These are phyloP conservation scores for Xylariaceae sp. DNA, from an alignment of 2,329 filamentous ascomycete genomes.

Conservation along the genomic window DNA sequence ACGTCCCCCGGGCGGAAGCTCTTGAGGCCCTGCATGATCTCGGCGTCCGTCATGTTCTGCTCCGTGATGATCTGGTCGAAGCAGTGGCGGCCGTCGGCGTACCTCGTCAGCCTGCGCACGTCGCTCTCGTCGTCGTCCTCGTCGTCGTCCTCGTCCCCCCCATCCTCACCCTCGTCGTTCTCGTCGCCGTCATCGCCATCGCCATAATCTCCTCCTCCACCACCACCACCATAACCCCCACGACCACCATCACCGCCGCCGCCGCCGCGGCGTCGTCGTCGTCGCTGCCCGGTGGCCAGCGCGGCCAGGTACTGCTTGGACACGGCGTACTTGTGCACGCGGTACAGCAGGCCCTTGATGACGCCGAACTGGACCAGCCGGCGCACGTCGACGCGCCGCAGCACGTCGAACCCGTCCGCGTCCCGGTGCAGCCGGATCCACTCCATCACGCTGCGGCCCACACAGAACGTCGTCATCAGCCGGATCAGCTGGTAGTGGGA, in stretches of 20 bases:
- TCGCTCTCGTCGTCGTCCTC: constrained; percentile 16
- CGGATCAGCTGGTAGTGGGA: constrained; percentile 65
- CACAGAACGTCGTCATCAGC: constrained; percentile 77
- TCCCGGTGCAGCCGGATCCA: constrained; percentile 75
- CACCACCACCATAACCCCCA: neutral
- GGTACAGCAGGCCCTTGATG: constrained; percentile 89
- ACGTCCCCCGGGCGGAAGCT: constrained; percentile 46
- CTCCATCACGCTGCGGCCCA: constrained; percentile 76
- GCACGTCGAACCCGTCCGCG: constrained; percentile 52
- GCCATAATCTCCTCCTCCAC: constrained; percentile 4
- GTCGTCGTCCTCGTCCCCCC: constrained; percentile 11
- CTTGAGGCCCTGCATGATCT: constrained; percentile 62
- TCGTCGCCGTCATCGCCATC: constrained; percentile 10
- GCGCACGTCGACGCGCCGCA: constrained; percentile 76
- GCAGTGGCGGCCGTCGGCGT: constrained; percentile 66
- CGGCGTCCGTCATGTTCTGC: constrained; percentile 59
- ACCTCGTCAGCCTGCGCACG: constrained; percentile 46
- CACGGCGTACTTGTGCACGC: constrained; percentile 85
- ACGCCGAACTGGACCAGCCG: constrained; percentile 92
- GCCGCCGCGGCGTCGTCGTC: constrained; percentile 21
- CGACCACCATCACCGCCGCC: constrained; percentile 18
- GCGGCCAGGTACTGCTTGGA: constrained; percentile 54
- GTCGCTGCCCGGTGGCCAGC: constrained; percentile 47
- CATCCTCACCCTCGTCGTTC: constrained; percentile 7
- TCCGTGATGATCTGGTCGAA: constrained; percentile 81